These are phyloP conservation scores for Pseudisothecium myosuroides DNA, from an alignment of 225 moss, liverwort and hornwort species.

Conservation along the genomic window DNA sequence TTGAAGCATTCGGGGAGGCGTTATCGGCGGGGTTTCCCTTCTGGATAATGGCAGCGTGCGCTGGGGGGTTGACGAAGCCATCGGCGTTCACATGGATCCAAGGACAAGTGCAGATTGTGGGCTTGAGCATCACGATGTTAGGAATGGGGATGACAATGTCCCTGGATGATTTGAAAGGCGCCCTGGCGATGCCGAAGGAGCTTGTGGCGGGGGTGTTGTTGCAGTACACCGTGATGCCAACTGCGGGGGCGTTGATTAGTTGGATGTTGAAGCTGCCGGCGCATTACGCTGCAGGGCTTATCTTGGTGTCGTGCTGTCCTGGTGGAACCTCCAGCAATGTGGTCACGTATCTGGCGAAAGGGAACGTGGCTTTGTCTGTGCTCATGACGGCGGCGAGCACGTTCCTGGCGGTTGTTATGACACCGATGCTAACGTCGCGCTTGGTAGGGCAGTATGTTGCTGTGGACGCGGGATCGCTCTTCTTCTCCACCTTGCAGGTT, in stretches of 20 bases:
- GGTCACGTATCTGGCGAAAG: conserved; percentile 39
- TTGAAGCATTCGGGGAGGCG: conserved; percentile 60
- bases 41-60: conserved; percentile 64
- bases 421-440: conserved; percentile 62
- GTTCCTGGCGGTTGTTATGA: conserved; percentile 71
- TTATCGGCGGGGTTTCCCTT: conserved; percentile 76
- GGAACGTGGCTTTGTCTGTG: conserved; percentile 86
- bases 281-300: conserved; percentile 75
- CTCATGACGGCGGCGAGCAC: conserved; percentile 95
- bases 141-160: conserved; percentile 92
- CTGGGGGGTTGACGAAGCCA: conserved; percentile 42
- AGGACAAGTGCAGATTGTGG: conserved; percentile 52
- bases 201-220: conserved; percentile 58
- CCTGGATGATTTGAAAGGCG: conserved; percentile 60
- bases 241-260: conserved; percentile 51
- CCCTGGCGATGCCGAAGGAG: conserved; percentile 74
- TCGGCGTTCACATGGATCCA: conserved; percentile 57
- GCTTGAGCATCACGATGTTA: conserved; percentile 70
- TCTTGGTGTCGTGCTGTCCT: conserved; percentile 84
- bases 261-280: conserved; percentile 43
- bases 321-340: conserved; percentile 70
- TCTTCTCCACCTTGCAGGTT: conserved; percentile 83
- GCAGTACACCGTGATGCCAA: conserved; percentile 94
- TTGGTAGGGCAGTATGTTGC: conserved; percentile 81
- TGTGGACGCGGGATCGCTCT: conserved; percentile 67